Percentiles rank a stretch among this genome's conserved stretches.
phyloP scores from a whole-genome alignment of 441 rosid species.

The Adansonia rubrostipa region DNA sequence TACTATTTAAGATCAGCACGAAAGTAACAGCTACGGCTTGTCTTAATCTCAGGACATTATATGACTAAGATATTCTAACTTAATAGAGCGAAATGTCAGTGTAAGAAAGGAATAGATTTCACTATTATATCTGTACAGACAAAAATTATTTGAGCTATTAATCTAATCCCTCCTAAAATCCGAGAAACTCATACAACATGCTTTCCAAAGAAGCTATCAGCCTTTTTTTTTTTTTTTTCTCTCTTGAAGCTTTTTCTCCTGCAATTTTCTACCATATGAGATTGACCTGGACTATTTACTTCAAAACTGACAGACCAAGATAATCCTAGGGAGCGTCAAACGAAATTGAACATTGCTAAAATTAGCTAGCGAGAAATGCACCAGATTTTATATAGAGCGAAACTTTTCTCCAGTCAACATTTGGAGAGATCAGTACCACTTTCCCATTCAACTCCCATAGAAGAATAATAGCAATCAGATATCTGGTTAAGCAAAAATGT shows the following conservation, averaged over 20 bases:
- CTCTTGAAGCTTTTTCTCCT: not conserved
- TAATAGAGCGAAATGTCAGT: not conserved
- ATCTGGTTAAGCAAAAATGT: constrained; percentile 44
- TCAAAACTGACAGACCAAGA: not conserved
- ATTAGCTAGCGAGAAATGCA: constrained; percentile 31
- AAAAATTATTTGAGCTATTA: not conserved
- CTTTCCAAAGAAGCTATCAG: not conserved
- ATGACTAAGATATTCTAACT: not conserved
- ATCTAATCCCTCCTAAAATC: not conserved
- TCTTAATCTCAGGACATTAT: constrained; percentile 4
- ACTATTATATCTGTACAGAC: not conserved
- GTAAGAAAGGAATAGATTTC: constrained; percentile 7
- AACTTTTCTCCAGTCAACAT: constrained; percentile 63
- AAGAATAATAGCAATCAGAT: constrained; percentile 82
- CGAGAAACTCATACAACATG: not conserved
- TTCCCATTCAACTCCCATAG: constrained; percentile 80
- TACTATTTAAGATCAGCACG: not conserved
- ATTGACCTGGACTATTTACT: not conserved
- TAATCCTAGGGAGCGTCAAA: not conserved
- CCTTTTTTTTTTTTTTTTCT: not conserved
- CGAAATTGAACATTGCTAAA: not conserved
- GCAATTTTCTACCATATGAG: constrained; percentile 5
- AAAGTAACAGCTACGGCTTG: constrained; percentile 9
- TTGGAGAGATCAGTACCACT: constrained; percentile 71
- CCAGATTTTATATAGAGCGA: constrained; percentile 80